Conservation (phyloP, 768 basidiomycete species). For the Peribolospora kevripleyi region DNA sequence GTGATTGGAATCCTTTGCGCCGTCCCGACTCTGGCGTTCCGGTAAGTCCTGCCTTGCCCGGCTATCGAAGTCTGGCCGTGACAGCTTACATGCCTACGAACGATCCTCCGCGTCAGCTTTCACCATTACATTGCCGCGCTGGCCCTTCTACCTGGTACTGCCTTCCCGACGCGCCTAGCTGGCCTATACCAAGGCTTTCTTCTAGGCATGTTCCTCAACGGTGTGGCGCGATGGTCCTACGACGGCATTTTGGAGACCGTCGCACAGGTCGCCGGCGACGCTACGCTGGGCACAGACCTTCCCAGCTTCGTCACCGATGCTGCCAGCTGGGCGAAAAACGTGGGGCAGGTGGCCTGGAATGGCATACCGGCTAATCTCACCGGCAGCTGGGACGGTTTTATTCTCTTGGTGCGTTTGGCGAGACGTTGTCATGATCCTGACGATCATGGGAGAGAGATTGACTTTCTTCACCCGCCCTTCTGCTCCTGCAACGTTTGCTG, state of each 20-base stretch:
- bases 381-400: conserved; percentile 49
- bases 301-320: conserved; percentile 53
- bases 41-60: conserved; percentile 12
- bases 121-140: conserved; percentile 64
- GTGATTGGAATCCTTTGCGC: conserved; percentile 40
- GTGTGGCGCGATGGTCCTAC: conserved; percentile 52
- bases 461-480: background rate
- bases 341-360: conserved; percentile 29
- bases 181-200: conserved; percentile 60
- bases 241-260: conserved; percentile 55
- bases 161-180: conserved; percentile 54
- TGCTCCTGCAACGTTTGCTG: no score
- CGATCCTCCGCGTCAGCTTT: conserved; percentile 26
- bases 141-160: conserved; percentile 48
- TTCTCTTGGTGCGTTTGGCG: conserved; percentile 30
- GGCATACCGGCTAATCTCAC: conserved; percentile 20
- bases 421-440: background rate
- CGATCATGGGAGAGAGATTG: background rate
- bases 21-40: conserved; percentile 33
- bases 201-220: conserved; percentile 54
- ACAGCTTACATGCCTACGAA: no score
- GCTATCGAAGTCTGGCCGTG: no score
- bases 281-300: conserved; percentile 38
- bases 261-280: conserved; percentile 47
- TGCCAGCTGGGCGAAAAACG: conserved; percentile 32